phyloP scores from a whole-genome alignment of 1,284 basidiomycete genomes.

The Pseudozyma pruni region DNA sequence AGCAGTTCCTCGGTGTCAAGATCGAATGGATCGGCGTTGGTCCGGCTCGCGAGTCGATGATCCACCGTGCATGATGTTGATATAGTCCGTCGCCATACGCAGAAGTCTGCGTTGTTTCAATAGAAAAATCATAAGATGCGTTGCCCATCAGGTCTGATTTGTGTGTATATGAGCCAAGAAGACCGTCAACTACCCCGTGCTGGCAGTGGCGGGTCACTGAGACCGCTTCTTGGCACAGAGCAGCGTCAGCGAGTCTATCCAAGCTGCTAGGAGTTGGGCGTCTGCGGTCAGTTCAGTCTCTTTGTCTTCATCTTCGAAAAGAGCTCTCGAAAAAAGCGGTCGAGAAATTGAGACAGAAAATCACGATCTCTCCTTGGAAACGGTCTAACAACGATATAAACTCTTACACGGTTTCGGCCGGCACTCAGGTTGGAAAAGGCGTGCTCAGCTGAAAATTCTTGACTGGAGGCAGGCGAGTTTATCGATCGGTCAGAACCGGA shows the following conservation, averaged over 20 bases:
- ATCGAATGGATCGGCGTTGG: constrained; percentile 93
- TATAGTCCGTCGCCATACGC: constrained; percentile 9
- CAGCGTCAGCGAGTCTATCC: too few species aligned
- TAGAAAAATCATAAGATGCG: constrained; percentile 26
- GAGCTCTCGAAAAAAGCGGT: background rate
- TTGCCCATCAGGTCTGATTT: too few species aligned
- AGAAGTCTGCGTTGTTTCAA: constrained; percentile 40
- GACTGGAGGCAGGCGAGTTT: background rate
- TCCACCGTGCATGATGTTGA: constrained; percentile 66
- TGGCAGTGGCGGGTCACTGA: too few species aligned
- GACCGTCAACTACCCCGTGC: too few species aligned
- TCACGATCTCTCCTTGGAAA: too few species aligned
- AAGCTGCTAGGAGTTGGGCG: too few species aligned
- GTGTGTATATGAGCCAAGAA: too few species aligned
- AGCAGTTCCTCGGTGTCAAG: constrained; percentile 80
- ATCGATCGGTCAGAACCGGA: constrained; percentile 52
- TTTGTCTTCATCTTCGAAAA: too few species aligned
- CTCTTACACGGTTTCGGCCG: background rate
- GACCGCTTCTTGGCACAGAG: too few species aligned
- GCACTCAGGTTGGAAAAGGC: too few species aligned
- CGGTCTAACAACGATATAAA: background rate
- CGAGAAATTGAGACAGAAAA: background rate
- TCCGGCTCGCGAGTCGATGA: constrained; percentile 83
- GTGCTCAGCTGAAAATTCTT: too few species aligned
- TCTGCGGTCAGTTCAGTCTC: too few species aligned